Evolutionary conservation across 495 filamentous ascomycete genomes (phyloP), one percentile per base, ranked within the genome.

Genomic region (Aspergillus incahuasiensis): DNA sequence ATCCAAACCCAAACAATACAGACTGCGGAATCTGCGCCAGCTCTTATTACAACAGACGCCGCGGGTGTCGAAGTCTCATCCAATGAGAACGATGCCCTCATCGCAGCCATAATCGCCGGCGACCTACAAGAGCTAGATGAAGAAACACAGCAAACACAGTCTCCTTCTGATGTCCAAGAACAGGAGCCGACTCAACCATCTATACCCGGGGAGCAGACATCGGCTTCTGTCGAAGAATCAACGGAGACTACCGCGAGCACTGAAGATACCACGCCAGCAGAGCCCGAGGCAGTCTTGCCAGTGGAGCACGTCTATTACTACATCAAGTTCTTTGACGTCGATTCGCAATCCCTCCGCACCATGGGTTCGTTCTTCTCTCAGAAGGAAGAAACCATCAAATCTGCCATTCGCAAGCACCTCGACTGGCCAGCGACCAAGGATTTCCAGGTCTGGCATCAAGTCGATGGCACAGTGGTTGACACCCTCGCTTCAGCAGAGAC

Each of bases 321-420:
- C 54, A 73, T 78, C 46, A 78, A 79, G 63, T 54, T 74, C 21
- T 83, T 83, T 46, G 79, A 80, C 52, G 65, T 65, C 28, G 74
- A 81, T 19, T 67, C 63, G n/a, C 78, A 75, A 56, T 63, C 61
- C 1, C 63, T 77, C 3, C 66, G 63, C 19, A 83, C 81, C 1
- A 79, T 87, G 19, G 89, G 73, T 19, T 73, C 70, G 7, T 75
- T 76, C 60, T 70, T 79, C 44, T 79, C 71, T 7, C 69, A 71
- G 40, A 62, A 68, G 11, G 72, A 72, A 16, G 69, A 72, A 12
- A 79, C 72, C 39, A 75, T 81, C 58, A 77, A 74, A 50, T 52
- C 69, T 7, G 73, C 70, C 0, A 59, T 79, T 19, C 67, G 76
- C 11, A 70, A 67, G 44, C 70, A 76, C 25, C 55, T 79, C 1